Conservation (phyloP, 106 monocot species). For the Acanthochlamys bracteata region DNA sequence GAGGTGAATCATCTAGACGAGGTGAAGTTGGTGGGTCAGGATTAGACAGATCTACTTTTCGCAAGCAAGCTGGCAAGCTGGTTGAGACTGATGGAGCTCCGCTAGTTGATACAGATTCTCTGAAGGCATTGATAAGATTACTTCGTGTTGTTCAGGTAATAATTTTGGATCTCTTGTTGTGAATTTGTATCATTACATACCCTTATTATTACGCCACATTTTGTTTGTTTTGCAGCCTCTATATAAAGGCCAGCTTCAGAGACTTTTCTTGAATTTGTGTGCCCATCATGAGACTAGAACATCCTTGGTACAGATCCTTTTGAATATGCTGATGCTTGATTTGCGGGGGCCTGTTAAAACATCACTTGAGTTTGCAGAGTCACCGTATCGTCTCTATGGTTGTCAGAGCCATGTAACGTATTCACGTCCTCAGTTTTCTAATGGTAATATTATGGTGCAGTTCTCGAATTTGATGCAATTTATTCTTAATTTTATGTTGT, state of each 20-base stretch:
- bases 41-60: conserved; percentile 44
- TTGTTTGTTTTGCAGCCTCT: conserved; percentile 60
- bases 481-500: background rate
- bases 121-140: conserved; percentile 85
- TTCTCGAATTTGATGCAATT: background rate
- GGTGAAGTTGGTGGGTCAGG: conserved; percentile 46
- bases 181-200: background rate
- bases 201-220: background rate
- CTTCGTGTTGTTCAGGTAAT: conserved; percentile 95
- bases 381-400: conserved; percentile 79
- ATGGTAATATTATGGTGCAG: conserved; percentile 47
- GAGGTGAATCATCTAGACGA: conserved; percentile 77
- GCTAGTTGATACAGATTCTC: conserved; percentile 61
- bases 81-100: conserved; percentile 85
- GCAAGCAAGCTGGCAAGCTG: conserved; percentile 43
- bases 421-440: conserved; percentile 87
- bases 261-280: conserved; percentile 85
- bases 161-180: background rate
- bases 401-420: conserved; percentile 78
- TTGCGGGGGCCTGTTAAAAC: conserved; percentile 28
- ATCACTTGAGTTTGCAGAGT: conserved; percentile 29
- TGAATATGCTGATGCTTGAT: conserved; percentile 97
- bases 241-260: conserved; percentile 89
- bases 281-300: conserved; percentile 76
- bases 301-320: conserved; percentile 64